Evolutionary conservation across 495 filamentous ascomycete genomes (phyloP), one percentile per base, ranked within the genome.

Genomic region (Xylaria bambusicola): DNA sequence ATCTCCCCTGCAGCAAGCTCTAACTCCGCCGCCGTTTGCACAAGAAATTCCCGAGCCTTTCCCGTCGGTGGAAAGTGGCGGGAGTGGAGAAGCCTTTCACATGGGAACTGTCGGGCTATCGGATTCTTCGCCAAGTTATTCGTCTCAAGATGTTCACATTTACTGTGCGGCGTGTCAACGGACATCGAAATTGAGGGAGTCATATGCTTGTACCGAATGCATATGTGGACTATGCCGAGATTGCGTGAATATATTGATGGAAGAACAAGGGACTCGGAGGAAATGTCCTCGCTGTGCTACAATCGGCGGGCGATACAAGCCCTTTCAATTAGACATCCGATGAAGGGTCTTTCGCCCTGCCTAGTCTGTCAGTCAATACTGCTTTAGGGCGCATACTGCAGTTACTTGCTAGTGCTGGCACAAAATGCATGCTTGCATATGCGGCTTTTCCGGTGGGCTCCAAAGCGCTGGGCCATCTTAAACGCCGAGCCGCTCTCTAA

Each of bases 191-290:
- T 72, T 97, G 44, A 86, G 85, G 58, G 88, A 93, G 57, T 91
- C 88, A 29, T 97, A 89, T 68, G 92, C 92, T 12, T 97, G 92
- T 73, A 96, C 92, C 0, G 92, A 96, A 68, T 97, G 92, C 70
- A 96, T 97, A 50, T 94, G 90, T 68, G 92, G 92, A 2, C 81
- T 96, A 47, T 97, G 92, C 67, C 86, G 84, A 52, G 88, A 89
- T 41, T 97, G 92, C 59, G 90, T 96, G 17, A 85, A 89, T 61
- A 85, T 89, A 62, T 82, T 94, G 56, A 88, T 91, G 75, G 74
- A 76, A 46, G 82, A 84, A 66, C 82, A 83, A 68, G 81, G 82
- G 9, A 79, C 80, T 8, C 75, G 80, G 24, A 78, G 84, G 58
- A 85, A 84, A 60, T 89, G 86, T 69, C 86, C 86, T 18, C 72